Conservation (phyloP, 129 eudicot genomes). For the Chrysanthemum seticuspe region DNA sequence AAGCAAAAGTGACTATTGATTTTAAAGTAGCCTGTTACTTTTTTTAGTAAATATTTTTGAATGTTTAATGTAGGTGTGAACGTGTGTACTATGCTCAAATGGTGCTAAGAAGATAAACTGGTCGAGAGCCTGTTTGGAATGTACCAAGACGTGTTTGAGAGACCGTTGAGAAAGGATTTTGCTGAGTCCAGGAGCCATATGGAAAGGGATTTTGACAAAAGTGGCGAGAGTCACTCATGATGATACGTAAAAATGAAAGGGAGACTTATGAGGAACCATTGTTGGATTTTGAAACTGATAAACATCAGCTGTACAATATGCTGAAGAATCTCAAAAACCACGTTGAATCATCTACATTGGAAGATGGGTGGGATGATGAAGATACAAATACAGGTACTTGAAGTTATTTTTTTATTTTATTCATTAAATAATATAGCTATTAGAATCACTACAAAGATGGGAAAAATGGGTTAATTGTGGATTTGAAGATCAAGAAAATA, state of each 20-base stretch:
- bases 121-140: slow-evolving; percentile 24
- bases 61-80: slow-evolving; percentile 53
- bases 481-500: slow-evolving; percentile 40
- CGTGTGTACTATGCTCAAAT: slow-evolving; percentile 68
- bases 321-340: slow-evolving; percentile 57
- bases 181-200: slow-evolving; percentile 1
- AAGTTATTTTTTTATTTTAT: too few relatives aligned
- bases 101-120: slow-evolving; percentile 63
- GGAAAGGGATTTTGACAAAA: slow-evolving; percentile 26
- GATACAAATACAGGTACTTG: slow-evolving; percentile 32
- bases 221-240: slow-evolving; percentile 33
- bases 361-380: slow-evolving; percentile 35
- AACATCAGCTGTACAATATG: slow-evolving; percentile 50
- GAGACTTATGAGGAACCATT: slow-evolving; percentile 37
- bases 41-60: neutral
- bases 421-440: too few relatives aligned
- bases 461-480: neutral
- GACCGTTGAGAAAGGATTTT: slow-evolving; percentile 9
- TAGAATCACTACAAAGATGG: too few relatives aligned
- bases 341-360: slow-evolving; percentile 34
- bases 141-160: neutral
- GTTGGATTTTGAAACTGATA: slow-evolving; percentile 68
- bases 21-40: neutral
- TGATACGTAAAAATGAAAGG: slow-evolving; percentile 28
- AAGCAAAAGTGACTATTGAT: too few relatives aligned